Base-by-base conservation (phyloP, 192 early-diverging fungal genomes). In the Dispira simplex region DNA sequence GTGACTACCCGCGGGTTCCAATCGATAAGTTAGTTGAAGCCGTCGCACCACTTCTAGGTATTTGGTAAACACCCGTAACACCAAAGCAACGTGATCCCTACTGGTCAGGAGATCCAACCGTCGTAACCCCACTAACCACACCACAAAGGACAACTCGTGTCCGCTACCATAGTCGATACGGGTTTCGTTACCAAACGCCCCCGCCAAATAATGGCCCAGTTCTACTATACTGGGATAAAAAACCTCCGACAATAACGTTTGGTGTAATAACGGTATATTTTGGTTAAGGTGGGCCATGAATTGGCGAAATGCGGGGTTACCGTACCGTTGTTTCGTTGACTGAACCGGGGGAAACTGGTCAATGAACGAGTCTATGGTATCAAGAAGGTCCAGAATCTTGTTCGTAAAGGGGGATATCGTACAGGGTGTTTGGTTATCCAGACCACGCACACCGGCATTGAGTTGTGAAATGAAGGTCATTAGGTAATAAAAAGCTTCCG, bases 131-230 rank as follows among this genome's bases (percentile, higher is more conserved):
- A 79, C 77, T 44, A 99, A 72, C 83, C 86, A 99, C 11, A 84
- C 79, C 3, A 86, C 71, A 71, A 99, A 99, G 28, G 81, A 82
- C 26, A 95, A 75, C 71, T 99, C 97, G 68, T 99, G 97, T 14
- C 97, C 97, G 32, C 84, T 90, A 18, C 97, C 97, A 70, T 99
- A 99, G 72, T 99, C 97, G 20, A 99, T 90, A 16, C 97, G 80
- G 3, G 82, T 90, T 10, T 76, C 78, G 68, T 99, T 85, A 1
- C 97, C 97, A 81, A 97, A 95, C 12, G 75, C 67, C 25, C 76
- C 77, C 0, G 65, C 74, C 43, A 95, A 76, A 65, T 97, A 97
- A 25, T 83, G 68, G 0, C 63, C 67, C 8, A 96, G 70, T 75
- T 98, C 95, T 10, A 78, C 51, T 16, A 82, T 71, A 0, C 86